Evolutionary conservation across 2,329 filamentous ascomycete genomes (phyloP).

Genomic region (Talaromyces funiculosus): DNA sequence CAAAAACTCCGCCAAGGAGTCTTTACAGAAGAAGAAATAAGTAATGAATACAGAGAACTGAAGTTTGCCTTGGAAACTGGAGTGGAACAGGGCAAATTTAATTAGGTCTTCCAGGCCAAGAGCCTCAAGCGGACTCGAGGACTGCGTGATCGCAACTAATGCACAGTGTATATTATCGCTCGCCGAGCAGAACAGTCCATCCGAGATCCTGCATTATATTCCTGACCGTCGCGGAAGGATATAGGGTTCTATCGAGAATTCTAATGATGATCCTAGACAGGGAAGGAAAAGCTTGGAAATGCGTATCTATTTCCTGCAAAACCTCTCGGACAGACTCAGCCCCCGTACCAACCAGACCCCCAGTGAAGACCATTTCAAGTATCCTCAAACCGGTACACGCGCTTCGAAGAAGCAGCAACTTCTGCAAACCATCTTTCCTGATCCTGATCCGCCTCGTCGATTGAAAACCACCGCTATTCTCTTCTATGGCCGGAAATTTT

Average conservation of each 20-base stretch:
- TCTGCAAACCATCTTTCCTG: background rate
- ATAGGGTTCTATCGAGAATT: background rate
- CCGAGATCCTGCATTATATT: background rate
- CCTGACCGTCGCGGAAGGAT: background rate
- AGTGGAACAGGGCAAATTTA: background rate
- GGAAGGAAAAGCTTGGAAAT: background rate
- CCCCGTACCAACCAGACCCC: background rate
- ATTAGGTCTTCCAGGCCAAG: background rate
- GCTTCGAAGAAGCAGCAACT: background rate
- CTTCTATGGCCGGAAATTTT: background rate
- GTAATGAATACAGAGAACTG: background rate
- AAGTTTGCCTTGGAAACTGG: background rate
- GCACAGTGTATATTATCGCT: background rate
- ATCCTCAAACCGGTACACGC: background rate
- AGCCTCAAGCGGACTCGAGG: background rate
- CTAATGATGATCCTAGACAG: background rate
- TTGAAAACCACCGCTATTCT: background rate
- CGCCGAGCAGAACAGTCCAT: background rate
- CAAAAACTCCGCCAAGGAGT: background rate
- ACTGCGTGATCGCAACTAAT: background rate
- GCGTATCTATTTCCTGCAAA: background rate
- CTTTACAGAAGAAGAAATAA: background rate
- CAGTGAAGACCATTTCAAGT: background rate
- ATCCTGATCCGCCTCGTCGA: background rate
- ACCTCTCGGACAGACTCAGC: background rate